Base-by-base conservation (phyloP, 1,284 basidiomycete species). In the Trametes pubescens region DNA sequence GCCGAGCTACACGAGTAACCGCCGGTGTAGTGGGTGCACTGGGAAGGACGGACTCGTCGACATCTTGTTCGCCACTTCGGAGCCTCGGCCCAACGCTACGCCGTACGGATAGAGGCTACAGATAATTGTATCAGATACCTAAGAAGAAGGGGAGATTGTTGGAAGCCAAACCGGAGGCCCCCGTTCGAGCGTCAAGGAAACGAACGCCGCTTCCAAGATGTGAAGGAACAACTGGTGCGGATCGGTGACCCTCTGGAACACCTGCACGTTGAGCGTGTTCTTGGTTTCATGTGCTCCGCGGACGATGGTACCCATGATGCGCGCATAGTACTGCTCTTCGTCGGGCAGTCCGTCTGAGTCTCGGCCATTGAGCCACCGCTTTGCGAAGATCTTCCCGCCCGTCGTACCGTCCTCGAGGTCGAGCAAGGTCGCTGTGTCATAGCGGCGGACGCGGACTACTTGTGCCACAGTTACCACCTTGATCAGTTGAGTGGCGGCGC, bases 191-290 rank as follows among this genome's bases (percentile, higher is more conserved):
- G 76, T 72, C 37, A 81, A 60, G 1, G 72, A 75, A 43, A 83
- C 81, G 58, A 82, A 79, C 44, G 87, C 79, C 3, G 81, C 80
- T 66, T 90, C 84, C 60, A 88, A 75, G 46, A 84, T 71, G 69
- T 90, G 88, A 72, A 84, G 84, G 63, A 81, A 81, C 51, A 87
- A 75, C 71, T 90, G 87, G 75, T 89, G 84, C 65, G 78, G 77
- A 72, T 90, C 84, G 1, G 73, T 75, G 44, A 90, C 78, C 2
- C 74, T 73, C 16, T 81, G 81, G 52, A 90, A 79, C 52, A 77
- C 75, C 37, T 75, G 77, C 1, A 82, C 80, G 11, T 76, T 86
- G 65, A 90, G 72, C 4, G 76, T 75, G 35, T 86, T 87, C 59
- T 84, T 38, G 48, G 13, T 35, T 35, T 29, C 16, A 13, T n/a